Base-by-base conservation (phyloP, 768 basidiomycete species). In the Suillus bovinus region DNA sequence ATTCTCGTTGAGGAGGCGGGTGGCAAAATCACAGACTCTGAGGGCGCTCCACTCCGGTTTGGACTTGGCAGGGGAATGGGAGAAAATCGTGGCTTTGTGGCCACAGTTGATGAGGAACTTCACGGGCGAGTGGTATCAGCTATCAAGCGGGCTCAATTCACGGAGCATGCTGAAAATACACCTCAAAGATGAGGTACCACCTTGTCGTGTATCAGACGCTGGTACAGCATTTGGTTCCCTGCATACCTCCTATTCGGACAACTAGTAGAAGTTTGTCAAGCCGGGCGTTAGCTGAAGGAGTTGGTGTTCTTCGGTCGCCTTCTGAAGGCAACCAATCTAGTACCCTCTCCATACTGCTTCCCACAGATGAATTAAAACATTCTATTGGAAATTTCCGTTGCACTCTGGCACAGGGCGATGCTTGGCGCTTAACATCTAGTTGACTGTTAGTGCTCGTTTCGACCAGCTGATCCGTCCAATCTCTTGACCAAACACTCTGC, bases 1-100 rank as follows among this genome's bases (percentile, higher is more conserved):
- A 71, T 99, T 16, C 82, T 99, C 7, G 85, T 99, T 16, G 83
- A 86, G 65, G 96, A 98, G 74, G 91, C 94, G 0, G 96, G 95
- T 0, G 96, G 96, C 0, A 66, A 90, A n/a, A 85, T 98, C 39
- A 90, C 88, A 0, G 91, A 99, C 72, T 91, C 91, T 55, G 81
- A 87, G 47, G 96, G 95, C 3, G 65, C 83, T 59, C 81, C 82
- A 0, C 84, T 99, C 29, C 82, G 96, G 71, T 98, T 99, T 74
- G 89, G 92, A 0, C 79, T 91, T 2, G 96, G 96, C 3, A 77
- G 94, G 63, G 94, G 92, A 1, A 76, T 99, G 41, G 90, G 89
- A 2, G 86, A 85, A 69, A 99, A 98, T 73, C 88, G 84, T 70
- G 96, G 96, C 1, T 84, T 99, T 24, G 82, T 99, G 8, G 96